Evolutionary conservation across 164 flowering plant genomes (phyloP).

Genomic region (Hamamelis virginiana): DNA sequence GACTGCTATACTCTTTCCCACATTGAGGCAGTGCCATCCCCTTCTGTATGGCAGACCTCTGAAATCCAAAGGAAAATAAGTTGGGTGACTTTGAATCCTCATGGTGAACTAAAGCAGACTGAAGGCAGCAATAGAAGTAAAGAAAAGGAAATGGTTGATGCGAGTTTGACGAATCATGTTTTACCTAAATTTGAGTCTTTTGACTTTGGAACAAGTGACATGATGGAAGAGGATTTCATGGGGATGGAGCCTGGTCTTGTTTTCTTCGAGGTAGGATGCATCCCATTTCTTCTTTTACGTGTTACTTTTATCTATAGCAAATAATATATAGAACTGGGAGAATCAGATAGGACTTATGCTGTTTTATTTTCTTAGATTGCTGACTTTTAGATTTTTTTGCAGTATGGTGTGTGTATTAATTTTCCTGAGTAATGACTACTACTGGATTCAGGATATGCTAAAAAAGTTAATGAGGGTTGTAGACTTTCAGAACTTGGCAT

Average conservation of each 20-base stretch:
- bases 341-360: not conserved
- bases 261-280: constrained; percentile 79
- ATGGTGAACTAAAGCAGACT: constrained; percentile 56
- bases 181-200: constrained; percentile 72
- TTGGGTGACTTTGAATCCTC: constrained; percentile 85
- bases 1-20: constrained; percentile 80
- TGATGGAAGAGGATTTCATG: constrained; percentile 94
- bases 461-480: not conserved
- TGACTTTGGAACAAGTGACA: constrained; percentile 63
- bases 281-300: not conserved
- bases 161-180: constrained; percentile 10
- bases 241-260: constrained; percentile 88
- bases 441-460: not conserved
- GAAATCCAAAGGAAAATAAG: constrained; percentile 66
- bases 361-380: not conserved
- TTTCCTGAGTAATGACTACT: not conserved
- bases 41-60: constrained; percentile 39
- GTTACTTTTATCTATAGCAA: not conserved
- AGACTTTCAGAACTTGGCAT: not conserved
- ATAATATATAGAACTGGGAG: not conserved
- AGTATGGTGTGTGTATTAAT: not conserved
- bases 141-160: constrained; percentile 21
- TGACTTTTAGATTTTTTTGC: not conserved
- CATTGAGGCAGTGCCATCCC: constrained; percentile 47
- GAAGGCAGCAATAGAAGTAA: constrained; percentile 25